Evolutionary conservation across 2,329 filamentous ascomycete genomes (phyloP), one percentile per base, ranked within the genome.

Genomic region (Amphichorda felina): DNA sequence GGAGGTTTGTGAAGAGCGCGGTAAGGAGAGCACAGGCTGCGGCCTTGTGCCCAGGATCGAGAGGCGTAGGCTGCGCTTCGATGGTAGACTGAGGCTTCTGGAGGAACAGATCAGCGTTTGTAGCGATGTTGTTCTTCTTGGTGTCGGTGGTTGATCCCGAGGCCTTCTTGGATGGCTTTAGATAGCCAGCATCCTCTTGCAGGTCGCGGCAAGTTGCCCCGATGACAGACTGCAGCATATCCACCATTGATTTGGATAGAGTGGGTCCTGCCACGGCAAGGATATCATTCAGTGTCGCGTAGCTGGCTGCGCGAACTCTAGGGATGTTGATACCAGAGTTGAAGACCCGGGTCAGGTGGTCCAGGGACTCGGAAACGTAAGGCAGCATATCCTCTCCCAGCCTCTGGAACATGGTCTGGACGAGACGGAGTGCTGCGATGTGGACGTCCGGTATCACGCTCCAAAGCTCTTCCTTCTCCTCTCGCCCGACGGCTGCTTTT

Each of bases 401-500:
- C 9, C 80, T 70, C 36, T 64, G 55, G 16, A 75, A 51, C 31
- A 91, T 50, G 9, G 63, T 56, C 8, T 65, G 54, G 16, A 84
- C 57, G 2, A 94, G 57, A 16, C 70, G 57, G 36, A 94, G 60
- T n/a, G 75, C 71, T 11, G 81, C 75, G 11, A 77, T 57, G 49
- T 95, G 86, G 27, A 95, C 72, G 8, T 71, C 66, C 4, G 88
- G 83, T 9, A 95, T 66, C 14, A 74, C 64, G 32, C 70, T 62
- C 73, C 82, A 88, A 4, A 95, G 66, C 30, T 79, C 74, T 36
- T 94, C 85, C 41, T 80, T 79, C 56, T 95, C 89, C 34, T 93
- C 83, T 41, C 81, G 74, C 22, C 77, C 70, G 42, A 91, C 74
- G 42, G 84, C 79, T 7, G 77, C 66, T 45, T 87, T 88, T 40